These are phyloP conservation scores for Neurospora sp. DNA, from an alignment of 495 filamentous ascomycete genomes.

Conservation along the genomic window DNA sequence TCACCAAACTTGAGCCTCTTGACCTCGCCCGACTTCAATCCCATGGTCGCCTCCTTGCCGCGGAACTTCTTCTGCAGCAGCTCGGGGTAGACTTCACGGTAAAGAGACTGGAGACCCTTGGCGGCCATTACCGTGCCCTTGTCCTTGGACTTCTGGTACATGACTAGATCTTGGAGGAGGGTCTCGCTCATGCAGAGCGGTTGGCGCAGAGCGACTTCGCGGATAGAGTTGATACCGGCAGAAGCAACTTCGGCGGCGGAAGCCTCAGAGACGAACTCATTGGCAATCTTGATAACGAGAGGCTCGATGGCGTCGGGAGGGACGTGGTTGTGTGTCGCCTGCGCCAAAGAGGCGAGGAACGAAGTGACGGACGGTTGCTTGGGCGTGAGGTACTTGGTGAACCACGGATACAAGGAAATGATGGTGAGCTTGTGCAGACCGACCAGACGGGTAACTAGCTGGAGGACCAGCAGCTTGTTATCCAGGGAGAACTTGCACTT, in stretches of 20 bases:
- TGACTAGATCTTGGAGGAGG: slow-evolving; percentile 87
- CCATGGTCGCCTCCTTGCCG: slow-evolving; percentile 87
- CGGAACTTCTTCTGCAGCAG: slow-evolving; percentile 84
- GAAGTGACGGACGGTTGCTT: slow-evolving; percentile 89
- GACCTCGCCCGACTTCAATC: slow-evolving; percentile 55
- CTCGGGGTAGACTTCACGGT: slow-evolving; percentile 78
- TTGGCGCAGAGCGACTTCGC: slow-evolving; percentile 85
- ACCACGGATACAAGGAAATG: slow-evolving; percentile 58
- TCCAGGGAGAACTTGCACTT: slow-evolving; percentile 86
- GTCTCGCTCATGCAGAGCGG: slow-evolving; percentile 93
- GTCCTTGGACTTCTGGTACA: slow-evolving; percentile 95
- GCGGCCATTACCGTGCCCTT: slow-evolving; percentile 98
- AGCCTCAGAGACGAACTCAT: slow-evolving; percentile 95
- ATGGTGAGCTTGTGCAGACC: slow-evolving; percentile 78
- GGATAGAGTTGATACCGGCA: slow-evolving; percentile 87
- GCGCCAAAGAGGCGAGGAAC: slow-evolving; percentile 85
- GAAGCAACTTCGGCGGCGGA: slow-evolving; percentile 83
- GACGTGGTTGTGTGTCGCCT: slow-evolving; percentile 81
- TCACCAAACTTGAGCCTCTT: slow-evolving; percentile 72
- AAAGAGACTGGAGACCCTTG: slow-evolving; percentile 79
- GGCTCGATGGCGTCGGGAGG: slow-evolving; percentile 92
- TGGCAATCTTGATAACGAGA: slow-evolving; percentile 87
- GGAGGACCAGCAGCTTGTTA: slow-evolving; percentile 76
- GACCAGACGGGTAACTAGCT: slow-evolving; percentile 81
- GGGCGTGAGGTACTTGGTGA: slow-evolving; percentile 81